Percentiles rank a stretch among this genome's conserved stretches.
Evolutionary conservation across 1,284 basidiomycete genomes (phyloP).

Genomic region (Sanguinoderma infundibulare): DNA sequence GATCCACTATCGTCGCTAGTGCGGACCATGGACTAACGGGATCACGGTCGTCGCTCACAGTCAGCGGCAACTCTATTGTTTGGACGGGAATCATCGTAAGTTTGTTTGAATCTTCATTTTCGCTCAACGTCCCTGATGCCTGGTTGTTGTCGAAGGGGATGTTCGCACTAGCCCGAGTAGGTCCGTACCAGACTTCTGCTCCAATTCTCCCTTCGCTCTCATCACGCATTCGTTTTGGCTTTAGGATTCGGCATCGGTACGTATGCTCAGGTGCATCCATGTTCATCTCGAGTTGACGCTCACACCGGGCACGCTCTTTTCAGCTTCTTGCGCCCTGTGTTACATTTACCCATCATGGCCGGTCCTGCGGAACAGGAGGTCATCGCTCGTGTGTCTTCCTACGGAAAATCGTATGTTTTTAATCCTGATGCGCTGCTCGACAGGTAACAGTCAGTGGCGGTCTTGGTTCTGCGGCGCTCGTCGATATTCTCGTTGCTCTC

Average conservation of each 20-base stretch:
- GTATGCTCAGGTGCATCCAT: not conserved
- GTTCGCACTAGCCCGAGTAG: conserved; percentile 21
- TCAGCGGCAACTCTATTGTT: conserved; percentile 18
- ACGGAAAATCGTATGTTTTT: not conserved
- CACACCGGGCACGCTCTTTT: not conserved
- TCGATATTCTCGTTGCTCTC: conserved; percentile 22
- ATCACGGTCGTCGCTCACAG: not conserved
- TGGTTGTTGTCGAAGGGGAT: conserved; percentile 9
- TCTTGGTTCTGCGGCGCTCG: conserved; percentile 23
- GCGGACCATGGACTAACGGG: not conserved
- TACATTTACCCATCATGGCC: conserved; percentile 21
- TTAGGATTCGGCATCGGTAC: conserved; percentile 25
- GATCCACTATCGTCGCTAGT: not conserved
- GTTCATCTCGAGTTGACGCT: not conserved
- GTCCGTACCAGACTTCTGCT: conserved; percentile 7
- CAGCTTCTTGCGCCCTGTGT: conserved; percentile 18
- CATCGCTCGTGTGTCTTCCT: conserved; percentile 11
- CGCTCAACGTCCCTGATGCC: not conserved
- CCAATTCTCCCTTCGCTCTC: not conserved
- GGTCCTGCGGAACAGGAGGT: conserved; percentile 7
- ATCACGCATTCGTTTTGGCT: not conserved
- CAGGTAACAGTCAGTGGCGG: conserved; percentile 24
- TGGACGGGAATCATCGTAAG: conserved; percentile 22
- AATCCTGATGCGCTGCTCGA: not conserved
- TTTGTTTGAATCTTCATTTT: not conserved